Conservation (phyloP, 2,329 filamentous ascomycete species). For the Colletotrichum horii region DNA sequence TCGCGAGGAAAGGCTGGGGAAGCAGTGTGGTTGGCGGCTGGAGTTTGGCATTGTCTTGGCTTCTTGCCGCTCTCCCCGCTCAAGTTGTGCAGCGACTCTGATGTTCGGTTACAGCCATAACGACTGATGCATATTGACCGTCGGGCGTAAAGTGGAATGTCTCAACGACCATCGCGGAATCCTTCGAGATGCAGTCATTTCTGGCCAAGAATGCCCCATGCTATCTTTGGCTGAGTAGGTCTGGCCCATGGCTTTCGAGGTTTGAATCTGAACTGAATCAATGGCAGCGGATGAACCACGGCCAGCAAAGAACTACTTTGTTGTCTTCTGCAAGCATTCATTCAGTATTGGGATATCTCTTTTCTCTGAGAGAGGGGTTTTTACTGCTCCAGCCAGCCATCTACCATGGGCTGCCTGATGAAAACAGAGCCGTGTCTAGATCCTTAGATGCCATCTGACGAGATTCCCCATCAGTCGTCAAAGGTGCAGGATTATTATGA, state of each 20-base stretch:
- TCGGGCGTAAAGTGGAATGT: constrained; percentile 6
- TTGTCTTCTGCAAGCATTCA: not conserved
- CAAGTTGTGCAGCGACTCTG: not conserved
- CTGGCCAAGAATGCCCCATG: not conserved
- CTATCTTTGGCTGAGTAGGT: not conserved
- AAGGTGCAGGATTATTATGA: not conserved
- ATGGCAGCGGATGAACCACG: not conserved
- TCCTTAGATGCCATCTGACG: not conserved
- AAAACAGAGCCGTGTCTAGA: not conserved
- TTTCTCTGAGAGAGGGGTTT: not conserved
- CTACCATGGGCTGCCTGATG: not conserved
- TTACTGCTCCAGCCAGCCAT: not conserved
- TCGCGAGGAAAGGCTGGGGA: not conserved
- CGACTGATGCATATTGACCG: not conserved
- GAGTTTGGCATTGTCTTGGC: constrained; percentile 1
- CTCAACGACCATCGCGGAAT: not conserved
- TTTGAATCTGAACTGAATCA: not conserved
- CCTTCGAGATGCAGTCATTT: not conserved
- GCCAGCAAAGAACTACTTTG: not conserved
- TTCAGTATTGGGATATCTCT: not conserved
- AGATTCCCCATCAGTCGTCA: not conserved
- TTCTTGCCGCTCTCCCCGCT: constrained; percentile 4
- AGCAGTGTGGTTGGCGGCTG: not conserved
- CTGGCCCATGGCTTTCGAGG: not conserved
- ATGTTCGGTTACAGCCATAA: not conserved